A percentile compares a stretch with the other conserved stretches of the same genome.
Evolutionary conservation across 75 land plant genomes (phyloP).

Genomic region (Sequoia sempervirens): DNA sequence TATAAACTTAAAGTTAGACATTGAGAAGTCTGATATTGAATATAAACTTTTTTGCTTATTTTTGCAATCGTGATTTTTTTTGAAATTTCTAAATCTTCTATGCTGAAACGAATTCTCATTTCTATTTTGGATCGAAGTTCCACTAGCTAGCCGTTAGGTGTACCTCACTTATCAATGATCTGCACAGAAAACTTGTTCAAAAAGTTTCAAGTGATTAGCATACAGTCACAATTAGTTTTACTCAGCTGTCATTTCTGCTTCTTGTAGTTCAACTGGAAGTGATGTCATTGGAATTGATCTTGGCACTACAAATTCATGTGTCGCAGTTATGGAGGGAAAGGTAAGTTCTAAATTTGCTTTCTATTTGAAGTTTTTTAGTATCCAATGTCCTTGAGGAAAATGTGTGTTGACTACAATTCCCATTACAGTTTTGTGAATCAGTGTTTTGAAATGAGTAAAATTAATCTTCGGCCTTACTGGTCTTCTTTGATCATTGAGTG

Average conservation of each 20-base stretch:
- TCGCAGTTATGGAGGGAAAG: constrained; percentile 62
- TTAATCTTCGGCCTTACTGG: neutral
- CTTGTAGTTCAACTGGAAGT: constrained; percentile 42
- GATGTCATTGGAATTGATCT: constrained; percentile 58
- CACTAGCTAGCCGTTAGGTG: neutral
- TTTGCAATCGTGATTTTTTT: neutral
- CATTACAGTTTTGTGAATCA: neutral
- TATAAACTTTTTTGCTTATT: no score
- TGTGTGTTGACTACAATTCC: neutral
- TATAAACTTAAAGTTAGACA: neutral
- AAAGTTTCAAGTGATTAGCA: neutral
- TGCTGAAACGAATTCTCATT: neutral
- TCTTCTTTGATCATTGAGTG: neutral
- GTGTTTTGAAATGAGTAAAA: neutral
- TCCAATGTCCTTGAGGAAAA: neutral
- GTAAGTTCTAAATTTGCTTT: constrained; percentile 12
- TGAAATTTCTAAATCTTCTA: neutral
- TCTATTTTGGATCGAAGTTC: neutral
- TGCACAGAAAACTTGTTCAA: neutral
- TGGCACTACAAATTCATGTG: constrained; percentile 56
- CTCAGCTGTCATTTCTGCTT: neutral
- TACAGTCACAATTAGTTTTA: neutral
- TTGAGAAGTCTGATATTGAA: neutral
- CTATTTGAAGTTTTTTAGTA: neutral
- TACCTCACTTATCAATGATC: neutral